Conservation (phyloP, 1,284 basidiomycete species). For the Thecaphora thlaspeos region DNA sequence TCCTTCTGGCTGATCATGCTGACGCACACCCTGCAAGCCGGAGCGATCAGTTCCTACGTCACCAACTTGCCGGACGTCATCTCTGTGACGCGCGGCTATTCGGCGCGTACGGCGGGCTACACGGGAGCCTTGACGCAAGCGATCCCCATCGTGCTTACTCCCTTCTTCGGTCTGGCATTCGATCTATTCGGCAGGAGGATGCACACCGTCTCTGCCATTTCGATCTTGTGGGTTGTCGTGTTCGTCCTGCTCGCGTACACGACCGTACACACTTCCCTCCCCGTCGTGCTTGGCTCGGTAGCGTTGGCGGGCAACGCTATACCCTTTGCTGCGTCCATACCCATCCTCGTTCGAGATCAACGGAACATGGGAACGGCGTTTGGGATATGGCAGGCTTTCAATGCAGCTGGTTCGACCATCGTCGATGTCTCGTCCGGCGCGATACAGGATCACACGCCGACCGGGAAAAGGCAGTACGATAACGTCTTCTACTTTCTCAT, state of each 20-base stretch:
- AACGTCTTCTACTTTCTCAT: slow-evolving; percentile 60
- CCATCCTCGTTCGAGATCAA: slow-evolving; percentile 59
- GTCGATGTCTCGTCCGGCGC: slow-evolving; percentile 59
- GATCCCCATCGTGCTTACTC: slow-evolving; percentile 61
- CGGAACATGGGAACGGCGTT: slow-evolving; percentile 59
- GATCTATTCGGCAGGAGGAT: slow-evolving; percentile 38
- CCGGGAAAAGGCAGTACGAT: slow-evolving; percentile 52
- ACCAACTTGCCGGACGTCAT: slow-evolving; percentile 60
- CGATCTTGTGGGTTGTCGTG: slow-evolving; percentile 58
- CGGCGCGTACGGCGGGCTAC: slow-evolving; percentile 60
- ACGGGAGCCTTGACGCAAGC: slow-evolving; percentile 58
- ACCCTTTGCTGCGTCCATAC: slow-evolving; percentile 59
- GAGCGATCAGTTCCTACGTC: slow-evolving; percentile 58
- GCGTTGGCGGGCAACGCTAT: slow-evolving; percentile 58
- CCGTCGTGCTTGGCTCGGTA: slow-evolving; percentile 58
- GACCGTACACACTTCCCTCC: slow-evolving; percentile 58
- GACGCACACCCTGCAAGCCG: slow-evolving; percentile 56
- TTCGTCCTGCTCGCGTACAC: slow-evolving; percentile 59
- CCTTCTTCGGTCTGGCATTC: slow-evolving; percentile 53
- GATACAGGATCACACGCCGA: slow-evolving; percentile 59
- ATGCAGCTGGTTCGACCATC: slow-evolving; percentile 55
- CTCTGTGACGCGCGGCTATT: slow-evolving; percentile 57
- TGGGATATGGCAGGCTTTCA: slow-evolving; percentile 60
- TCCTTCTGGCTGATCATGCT: slow-evolving; percentile 52
- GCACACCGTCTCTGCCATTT: slow-evolving; percentile 49